These are phyloP conservation scores for Lactarius vividus DNA, from an alignment of 768 basidiomycete genomes.

Conservation along the genomic window DNA sequence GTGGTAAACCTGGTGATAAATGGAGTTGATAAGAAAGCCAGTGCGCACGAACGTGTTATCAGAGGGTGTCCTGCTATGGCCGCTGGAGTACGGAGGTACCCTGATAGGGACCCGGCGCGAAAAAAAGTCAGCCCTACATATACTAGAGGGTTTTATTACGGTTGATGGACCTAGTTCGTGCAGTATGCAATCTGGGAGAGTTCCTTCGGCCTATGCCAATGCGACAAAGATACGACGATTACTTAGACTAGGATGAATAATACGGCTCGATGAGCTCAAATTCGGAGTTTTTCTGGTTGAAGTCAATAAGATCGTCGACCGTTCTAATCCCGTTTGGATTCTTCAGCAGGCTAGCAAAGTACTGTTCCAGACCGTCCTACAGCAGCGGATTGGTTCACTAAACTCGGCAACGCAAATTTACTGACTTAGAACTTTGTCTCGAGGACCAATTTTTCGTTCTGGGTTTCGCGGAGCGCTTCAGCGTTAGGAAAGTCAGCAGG, in stretches of 20 bases:
- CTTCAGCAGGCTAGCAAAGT: slow-evolving; percentile 44
- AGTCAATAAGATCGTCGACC: slow-evolving; percentile 56
- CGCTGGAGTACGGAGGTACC: slow-evolving; percentile 25
- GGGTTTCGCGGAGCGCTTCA: slow-evolving; percentile 43
- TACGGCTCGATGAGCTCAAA: slow-evolving; percentile 44
- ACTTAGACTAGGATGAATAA: slow-evolving; percentile 38
- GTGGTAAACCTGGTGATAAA: not conserved
- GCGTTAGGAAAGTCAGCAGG: slow-evolving; percentile 59
- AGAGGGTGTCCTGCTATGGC: slow-evolving; percentile 40
- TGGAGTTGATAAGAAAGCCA: not conserved
- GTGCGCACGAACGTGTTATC: slow-evolving; percentile 33
- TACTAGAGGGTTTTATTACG: not conserved
- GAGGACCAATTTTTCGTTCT: slow-evolving; percentile 55
- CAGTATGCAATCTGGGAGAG: not conserved
- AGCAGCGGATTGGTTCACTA: not conserved
- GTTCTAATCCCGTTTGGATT: slow-evolving; percentile 56
- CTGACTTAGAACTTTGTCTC: slow-evolving; percentile 57
- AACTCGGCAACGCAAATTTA: not conserved
- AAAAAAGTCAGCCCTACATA: not conserved
- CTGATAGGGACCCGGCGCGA: not conserved
- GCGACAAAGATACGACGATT: slow-evolving; percentile 13
- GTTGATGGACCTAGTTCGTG: slow-evolving; percentile 9
- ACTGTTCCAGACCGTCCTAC: slow-evolving; percentile 39
- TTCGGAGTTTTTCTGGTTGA: slow-evolving; percentile 50
- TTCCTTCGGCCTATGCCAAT: not conserved